Evolutionary conservation across 129 eudicot genomes (phyloP), one percentile per base, ranked within the genome.

Genomic region (Chrysanthemum lavandulifolium): DNA sequence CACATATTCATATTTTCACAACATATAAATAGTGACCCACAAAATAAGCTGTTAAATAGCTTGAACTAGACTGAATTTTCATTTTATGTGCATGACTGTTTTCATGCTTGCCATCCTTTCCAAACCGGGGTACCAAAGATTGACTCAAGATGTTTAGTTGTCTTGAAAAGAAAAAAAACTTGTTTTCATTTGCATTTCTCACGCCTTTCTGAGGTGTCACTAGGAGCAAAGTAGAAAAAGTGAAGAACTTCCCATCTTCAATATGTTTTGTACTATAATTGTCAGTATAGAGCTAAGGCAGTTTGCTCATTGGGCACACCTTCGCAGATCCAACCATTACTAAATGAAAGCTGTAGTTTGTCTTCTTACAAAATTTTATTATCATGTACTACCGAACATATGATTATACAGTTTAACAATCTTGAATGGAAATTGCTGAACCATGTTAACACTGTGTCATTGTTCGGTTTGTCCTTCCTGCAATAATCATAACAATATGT

Each of bases 61-160:
- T 40, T 40, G 47, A 40, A 40, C 47, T 40, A 40, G 47, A 40
- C 10, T 40, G 9, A 40, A 40, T 40, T 40, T 40, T 40, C 47
- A 57, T 12, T 27, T 61, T 61, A n/a, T 36, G 0, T 13, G 67
- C 18, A 15, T 40, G 47, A 40, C 47, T 13, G 36, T 57, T 55
- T 43, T 48, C 47, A 40, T 55, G 43, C 27, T 53, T 15, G 61
- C 29, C 73, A 53, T 53, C 33, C 21, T 68, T 59, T 68, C 61
- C 47, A 29, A 54, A 31, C 19, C 15, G 48, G 33, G 63, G 65
- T 53, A 51, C 51, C 33, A 70, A 70, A 71, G 66, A 50, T 69
- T 11, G 11, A 31, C 19, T 11, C 40, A 40, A 15, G 15, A 19
- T 12, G 19, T 58, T 9, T 21, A 13, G 23, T 72, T 72, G 59